phyloP scores from a whole-genome alignment of 2,329 filamentous ascomycete genomes.

The Curvularia eragrostidis region DNA sequence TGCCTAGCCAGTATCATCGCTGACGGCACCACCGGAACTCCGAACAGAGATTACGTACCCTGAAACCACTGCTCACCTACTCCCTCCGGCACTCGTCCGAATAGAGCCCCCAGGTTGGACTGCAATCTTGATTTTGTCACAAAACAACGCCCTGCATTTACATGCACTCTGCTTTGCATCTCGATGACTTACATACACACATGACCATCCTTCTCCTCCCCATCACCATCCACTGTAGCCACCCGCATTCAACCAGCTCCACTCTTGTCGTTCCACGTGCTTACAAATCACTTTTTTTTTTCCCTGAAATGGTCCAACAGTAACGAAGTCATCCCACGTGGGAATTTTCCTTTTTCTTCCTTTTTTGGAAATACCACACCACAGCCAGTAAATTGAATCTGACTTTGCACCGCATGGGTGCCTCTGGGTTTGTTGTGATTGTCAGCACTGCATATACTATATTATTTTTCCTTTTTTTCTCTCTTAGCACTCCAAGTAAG shows the following conservation, averaged over 20 bases:
- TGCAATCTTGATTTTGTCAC: not conserved
- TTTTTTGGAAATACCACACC: not conserved
- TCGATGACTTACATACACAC: no score
- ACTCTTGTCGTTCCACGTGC: not conserved
- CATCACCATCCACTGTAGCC: not conserved
- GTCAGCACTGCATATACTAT: not conserved
- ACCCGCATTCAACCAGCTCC: not conserved
- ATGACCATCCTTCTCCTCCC: not conserved
- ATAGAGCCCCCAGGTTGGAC: not conserved
- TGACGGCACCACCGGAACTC: not conserved
- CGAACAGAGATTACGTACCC: not conserved
- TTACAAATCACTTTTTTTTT: not conserved
- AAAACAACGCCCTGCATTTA: not conserved
- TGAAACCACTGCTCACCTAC: not conserved
- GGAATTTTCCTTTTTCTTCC: not conserved
- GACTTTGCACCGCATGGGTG: no score
- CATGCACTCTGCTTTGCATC: no score
- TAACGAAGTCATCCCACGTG: not conserved
- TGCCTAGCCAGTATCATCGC: not conserved
- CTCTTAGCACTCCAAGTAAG: no score
- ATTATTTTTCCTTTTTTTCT: not conserved
- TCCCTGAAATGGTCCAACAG: not conserved
- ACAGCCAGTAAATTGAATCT: not conserved
- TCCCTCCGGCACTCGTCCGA: not conserved
- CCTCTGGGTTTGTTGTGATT: no score